These are phyloP conservation scores for Euphorbia tirucalli DNA, from an alignment of 345 rosid genomes.

Conservation along the genomic window DNA sequence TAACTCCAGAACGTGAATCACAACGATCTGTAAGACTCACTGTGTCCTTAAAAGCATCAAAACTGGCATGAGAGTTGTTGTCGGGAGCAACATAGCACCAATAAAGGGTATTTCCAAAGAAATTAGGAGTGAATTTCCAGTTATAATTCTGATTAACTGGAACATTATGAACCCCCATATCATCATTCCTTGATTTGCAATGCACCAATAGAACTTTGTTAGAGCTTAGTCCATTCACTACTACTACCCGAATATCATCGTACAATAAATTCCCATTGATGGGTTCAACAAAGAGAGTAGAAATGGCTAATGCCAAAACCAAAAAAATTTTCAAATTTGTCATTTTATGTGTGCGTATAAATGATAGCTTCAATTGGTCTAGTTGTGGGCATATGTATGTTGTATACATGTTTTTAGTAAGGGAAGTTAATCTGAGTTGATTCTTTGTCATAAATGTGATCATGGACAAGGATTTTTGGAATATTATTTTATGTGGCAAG, in stretches of 20 bases:
- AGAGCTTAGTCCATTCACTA: neutral
- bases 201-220: constrained; percentile 22
- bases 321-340: no score
- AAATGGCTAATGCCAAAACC: neutral
- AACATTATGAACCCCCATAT: constrained; percentile 29
- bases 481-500: no score
- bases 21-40: neutral
- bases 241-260: neutral
- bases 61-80: neutral
- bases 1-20: neutral
- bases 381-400: no score
- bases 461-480: no score
- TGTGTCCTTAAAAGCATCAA: constrained; percentile 34
- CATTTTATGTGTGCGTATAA: no score
- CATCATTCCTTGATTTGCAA: constrained; percentile 38
- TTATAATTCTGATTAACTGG: neutral
- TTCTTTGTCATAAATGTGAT: no score
- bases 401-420: no score
- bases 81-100: constrained; percentile 31
- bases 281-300: neutral
- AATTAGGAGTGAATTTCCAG: constrained; percentile 29
- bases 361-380: no score
- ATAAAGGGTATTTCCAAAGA: constrained; percentile 29
- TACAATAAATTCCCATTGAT: no score
- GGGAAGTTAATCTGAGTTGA: no score